Conservation (phyloP, 2,329 filamentous ascomycete genomes). For the Trichoderma lentiforme region DNA sequence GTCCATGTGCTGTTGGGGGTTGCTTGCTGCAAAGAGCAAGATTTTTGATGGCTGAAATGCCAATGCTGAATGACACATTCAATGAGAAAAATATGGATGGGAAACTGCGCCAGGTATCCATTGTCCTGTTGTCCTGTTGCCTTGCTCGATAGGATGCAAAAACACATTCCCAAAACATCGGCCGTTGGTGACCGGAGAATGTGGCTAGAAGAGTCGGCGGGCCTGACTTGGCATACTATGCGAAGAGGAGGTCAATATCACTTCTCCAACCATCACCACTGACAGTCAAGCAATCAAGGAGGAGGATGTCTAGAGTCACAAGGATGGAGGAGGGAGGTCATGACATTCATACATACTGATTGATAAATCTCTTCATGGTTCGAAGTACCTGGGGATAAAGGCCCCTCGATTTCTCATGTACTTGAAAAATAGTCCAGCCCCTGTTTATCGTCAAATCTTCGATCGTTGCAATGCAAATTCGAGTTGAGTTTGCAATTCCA, state of each 20-base stretch:
- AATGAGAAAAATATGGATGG: background rate
- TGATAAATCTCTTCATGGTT: background rate
- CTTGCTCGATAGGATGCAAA: no score
- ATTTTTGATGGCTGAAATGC: no score
- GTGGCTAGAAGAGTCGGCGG: background rate
- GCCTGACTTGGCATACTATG: background rate
- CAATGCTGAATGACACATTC: background rate
- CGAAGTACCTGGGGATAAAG: no score
- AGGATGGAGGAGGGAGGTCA: background rate
- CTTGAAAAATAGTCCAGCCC: no score
- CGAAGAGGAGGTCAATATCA: background rate
- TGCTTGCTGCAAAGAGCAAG: no score
- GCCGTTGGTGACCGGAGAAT: no score
- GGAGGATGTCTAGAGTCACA: background rate
- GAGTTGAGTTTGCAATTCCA: background rate
- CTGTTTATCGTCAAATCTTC: no score
- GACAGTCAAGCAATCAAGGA: background rate
- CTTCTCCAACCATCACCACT: background rate
- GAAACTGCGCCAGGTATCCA: background rate
- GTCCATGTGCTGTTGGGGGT: no score
- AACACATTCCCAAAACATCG: no score
- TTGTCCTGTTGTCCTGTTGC: background rate
- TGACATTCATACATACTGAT: background rate
- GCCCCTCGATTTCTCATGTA: no score
- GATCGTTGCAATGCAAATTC: background rate